A percentile compares a stretch with the other conserved stretches of the same genome.
Conservation (phyloP, 164 flowering plant species). For the Umbilicus rupestris region DNA sequence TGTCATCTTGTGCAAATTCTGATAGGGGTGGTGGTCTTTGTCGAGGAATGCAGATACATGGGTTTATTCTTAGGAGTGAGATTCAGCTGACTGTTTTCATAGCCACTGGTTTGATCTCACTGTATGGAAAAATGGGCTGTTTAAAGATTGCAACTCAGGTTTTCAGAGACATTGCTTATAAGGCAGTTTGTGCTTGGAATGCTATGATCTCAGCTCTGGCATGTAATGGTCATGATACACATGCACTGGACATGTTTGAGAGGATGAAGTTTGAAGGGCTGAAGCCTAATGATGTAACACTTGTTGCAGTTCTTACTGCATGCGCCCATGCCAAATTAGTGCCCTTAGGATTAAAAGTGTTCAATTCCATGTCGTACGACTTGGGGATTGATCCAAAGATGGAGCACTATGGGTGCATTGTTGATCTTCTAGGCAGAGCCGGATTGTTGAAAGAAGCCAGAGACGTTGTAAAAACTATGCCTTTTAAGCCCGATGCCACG, state of each 20-base stretch:
- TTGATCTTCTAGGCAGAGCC: slow-evolving; percentile 69
- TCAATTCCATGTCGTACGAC: slow-evolving; percentile 35
- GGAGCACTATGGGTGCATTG: slow-evolving; percentile 80
- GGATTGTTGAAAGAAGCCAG: slow-evolving; percentile 53
- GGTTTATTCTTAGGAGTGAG: slow-evolving; percentile 36
- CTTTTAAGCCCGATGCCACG: slow-evolving; percentile 62
- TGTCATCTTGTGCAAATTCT: slow-evolving; percentile 49
- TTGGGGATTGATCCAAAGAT: slow-evolving; percentile 42
- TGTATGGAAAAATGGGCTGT: slow-evolving; percentile 62
- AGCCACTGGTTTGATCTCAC: slow-evolving; percentile 53
- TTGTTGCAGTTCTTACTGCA: slow-evolving; percentile 54
- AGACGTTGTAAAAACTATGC: slow-evolving; percentile 43
- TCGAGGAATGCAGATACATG: slow-evolving; percentile 62
- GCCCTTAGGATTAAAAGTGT: slow-evolving; percentile 36
- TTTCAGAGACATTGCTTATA: slow-evolving; percentile 31
- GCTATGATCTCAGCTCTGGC: slow-evolving; percentile 63
- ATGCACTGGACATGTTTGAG: slow-evolving; percentile 52
- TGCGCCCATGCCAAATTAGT: slow-evolving; percentile 59
- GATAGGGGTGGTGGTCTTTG: slow-evolving; percentile 28
- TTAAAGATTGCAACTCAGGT: slow-evolving; percentile 26
- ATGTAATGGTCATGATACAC: slow-evolving; percentile 39
- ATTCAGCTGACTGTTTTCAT: slow-evolving; percentile 24
- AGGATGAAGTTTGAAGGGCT: slow-evolving; percentile 32
- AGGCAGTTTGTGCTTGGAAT: slow-evolving; percentile 64
- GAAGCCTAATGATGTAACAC: slow-evolving; percentile 52